Percentiles rank a stretch among this genome's conserved stretches.
phyloP scores from a whole-genome alignment of 2,329 filamentous ascomycete genomes.

The Lasiodiplodia sp. region DNA sequence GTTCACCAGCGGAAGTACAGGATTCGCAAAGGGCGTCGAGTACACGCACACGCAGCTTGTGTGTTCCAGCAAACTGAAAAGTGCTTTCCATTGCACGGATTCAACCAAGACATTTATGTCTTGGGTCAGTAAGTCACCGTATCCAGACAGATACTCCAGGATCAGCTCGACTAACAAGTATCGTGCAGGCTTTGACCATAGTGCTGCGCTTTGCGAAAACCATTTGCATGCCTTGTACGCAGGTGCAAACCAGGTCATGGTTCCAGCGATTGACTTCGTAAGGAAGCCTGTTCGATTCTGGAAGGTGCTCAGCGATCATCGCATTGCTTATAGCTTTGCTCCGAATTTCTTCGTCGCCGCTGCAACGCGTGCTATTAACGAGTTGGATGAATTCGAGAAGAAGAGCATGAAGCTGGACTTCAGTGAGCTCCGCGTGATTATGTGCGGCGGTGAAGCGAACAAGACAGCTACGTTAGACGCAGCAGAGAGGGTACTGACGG shows the following conservation, averaged over 20 bases:
- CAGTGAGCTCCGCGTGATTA: slow-evolving; percentile 40
- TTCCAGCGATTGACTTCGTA: slow-evolving; percentile 52
- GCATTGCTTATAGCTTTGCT: slow-evolving; percentile 55
- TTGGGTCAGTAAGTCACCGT: slow-evolving; percentile 28
- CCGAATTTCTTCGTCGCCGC: slow-evolving; percentile 52
- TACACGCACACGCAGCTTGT: slow-evolving; percentile 55
- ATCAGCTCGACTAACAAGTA: neutral
- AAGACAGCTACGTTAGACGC: slow-evolving; percentile 43
- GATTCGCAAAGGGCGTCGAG: slow-evolving; percentile 59
- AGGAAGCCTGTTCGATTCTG: slow-evolving; percentile 50
- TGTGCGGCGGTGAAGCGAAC: slow-evolving; percentile 59
- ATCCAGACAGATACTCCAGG: neutral
- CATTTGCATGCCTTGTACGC: slow-evolving; percentile 58
- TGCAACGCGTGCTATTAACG: slow-evolving; percentile 19
- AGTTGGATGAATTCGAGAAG: slow-evolving; percentile 8
- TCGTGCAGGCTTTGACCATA: slow-evolving; percentile 54
- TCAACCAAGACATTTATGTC: slow-evolving; percentile 29
- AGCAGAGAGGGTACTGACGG: slow-evolving; percentile 40
- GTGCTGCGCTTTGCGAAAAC: slow-evolving; percentile 60
- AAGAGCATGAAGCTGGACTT: slow-evolving; percentile 17
- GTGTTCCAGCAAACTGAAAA: slow-evolving; percentile 13
- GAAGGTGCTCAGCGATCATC: slow-evolving; percentile 50
- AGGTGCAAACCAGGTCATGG: slow-evolving; percentile 56
- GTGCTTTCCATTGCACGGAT: slow-evolving; percentile 3
- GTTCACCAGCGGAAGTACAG: slow-evolving; percentile 53